Conservation (phyloP, 2,329 filamentous ascomycete species). For the Aureobasidium subglaciale region DNA sequence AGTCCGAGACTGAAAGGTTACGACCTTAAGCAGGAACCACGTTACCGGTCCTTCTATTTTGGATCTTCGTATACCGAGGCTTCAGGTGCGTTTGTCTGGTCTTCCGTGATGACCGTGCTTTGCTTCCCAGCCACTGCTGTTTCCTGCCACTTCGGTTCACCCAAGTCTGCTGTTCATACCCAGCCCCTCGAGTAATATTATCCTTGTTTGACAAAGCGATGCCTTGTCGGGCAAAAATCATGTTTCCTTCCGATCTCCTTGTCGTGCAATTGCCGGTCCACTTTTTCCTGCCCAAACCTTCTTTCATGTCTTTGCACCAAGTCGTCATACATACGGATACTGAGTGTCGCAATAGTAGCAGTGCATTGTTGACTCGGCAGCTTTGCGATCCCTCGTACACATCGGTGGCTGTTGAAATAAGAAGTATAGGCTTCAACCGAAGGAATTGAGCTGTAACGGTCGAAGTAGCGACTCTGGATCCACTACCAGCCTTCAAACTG, state of each 20-base stretch:
- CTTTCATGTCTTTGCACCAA: conserved; percentile 11
- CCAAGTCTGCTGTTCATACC: conserved; percentile 7
- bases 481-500: conserved; percentile 14
- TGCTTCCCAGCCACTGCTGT: conserved; percentile 11
- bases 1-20: background rate
- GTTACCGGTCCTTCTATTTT: background rate
- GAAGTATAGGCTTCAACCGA: background rate
- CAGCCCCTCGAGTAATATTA: conserved; percentile 11
- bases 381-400: background rate
- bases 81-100: conserved; percentile 12
- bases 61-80: background rate
- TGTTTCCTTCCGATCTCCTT: background rate
- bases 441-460: conserved; percentile 3
- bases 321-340: conserved; percentile 6
- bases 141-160: conserved; percentile 8
- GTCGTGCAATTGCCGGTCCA: background rate
- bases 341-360: background rate
- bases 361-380: background rate
- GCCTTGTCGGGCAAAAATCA: background rate
- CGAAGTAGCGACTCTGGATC: conserved; percentile 14
- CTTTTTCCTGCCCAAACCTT: conserved; percentile 3
- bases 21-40: background rate
- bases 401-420: background rate
- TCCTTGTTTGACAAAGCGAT: conserved; percentile 5
- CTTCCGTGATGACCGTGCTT: conserved; percentile 8